Percentiles rank a stretch among this genome's conserved stretches.
These are phyloP conservation scores for Blastobotrys proliferans DNA, from an alignment of 1,139 yeast species.

Conservation along the genomic window DNA sequence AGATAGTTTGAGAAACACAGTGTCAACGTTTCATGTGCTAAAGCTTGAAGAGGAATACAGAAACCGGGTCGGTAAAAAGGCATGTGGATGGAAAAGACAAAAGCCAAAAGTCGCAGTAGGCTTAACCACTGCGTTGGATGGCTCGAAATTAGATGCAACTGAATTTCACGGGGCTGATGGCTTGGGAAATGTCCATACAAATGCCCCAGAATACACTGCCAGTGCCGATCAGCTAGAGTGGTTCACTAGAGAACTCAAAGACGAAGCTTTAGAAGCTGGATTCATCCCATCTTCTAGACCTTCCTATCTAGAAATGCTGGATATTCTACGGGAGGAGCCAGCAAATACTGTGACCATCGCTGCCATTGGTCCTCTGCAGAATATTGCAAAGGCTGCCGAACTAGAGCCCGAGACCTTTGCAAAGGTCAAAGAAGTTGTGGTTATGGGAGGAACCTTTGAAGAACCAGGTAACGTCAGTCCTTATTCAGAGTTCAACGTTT, in stretches of 20 bases:
- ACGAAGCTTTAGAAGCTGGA: constrained; percentile 20
- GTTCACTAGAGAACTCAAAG: constrained; percentile 20
- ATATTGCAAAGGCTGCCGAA: constrained; percentile 40
- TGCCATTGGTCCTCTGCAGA: constrained; percentile 42
- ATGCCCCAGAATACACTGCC: constrained; percentile 36
- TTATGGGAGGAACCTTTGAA: constrained; percentile 41
- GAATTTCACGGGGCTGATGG: constrained; percentile 43
- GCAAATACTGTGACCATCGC: constrained; percentile 37
- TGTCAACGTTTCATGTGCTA: constrained; percentile 37
- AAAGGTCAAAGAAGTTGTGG: constrained; percentile 35
- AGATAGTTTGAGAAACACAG: constrained; percentile 36
- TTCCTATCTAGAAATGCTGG: constrained; percentile 36
- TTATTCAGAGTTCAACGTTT: constrained; percentile 41
- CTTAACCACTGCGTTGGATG: constrained; percentile 31
- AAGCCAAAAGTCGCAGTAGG: constrained; percentile 38
- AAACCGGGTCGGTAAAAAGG: constrained; percentile 18
- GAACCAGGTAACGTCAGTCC: constrained; percentile 42
- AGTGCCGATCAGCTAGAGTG: constrained; percentile 29
- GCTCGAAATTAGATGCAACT: constrained; percentile 36
- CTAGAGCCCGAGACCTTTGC: constrained; percentile 36
- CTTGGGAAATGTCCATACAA: constrained; percentile 37
- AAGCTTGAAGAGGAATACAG: constrained; percentile 31
- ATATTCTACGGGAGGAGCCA: constrained; percentile 34
- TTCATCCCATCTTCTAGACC: constrained; percentile 32
- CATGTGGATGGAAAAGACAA: constrained; percentile 27